Base-by-base conservation (phyloP, 1,284 basidiomycete species). In the Prillingera fragicola region DNA sequence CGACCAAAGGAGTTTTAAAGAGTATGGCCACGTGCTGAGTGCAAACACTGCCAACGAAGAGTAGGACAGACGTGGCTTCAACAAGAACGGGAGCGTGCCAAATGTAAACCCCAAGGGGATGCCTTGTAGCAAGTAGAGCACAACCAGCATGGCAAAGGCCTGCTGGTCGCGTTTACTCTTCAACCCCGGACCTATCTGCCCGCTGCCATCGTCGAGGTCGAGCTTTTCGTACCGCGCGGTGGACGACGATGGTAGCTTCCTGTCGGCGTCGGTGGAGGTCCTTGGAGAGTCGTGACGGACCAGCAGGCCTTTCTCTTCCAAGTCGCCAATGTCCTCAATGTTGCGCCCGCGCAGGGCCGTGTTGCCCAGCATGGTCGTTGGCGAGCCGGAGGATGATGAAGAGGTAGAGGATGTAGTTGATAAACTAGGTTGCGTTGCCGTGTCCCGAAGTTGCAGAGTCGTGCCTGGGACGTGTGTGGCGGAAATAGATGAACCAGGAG, bases 1-100 rank as follows among this genome's bases (percentile, higher is more conserved):
- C 19, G 90, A 94, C 94, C 95, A 98, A 52, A 98, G 72, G 43
- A 99, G 75, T 73, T 99, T 99, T 62, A 98, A 80, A 26, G 88
- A 94, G 74, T 98, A 98, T 8, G 95, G 95, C 75, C 97, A 98
- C 50, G 84, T 86, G 45, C 88, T 84, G 33, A 99, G 78, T 38
- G 90, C 87, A 73, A 98, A 97, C 22, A 92, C 81, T 48, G 87
- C 95, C 43, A 99, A 81, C 71, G 97, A 90, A 24, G 90, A 92
- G 75, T 99, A 98, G 33, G 89, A 92, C 48, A 99, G 72, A 69
- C 94, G 85, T 58, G 95, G 84, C 72, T 88, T 85, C 48, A 98
- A 80, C 69, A 98, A 80, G 78, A 96, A 97, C 22, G 95, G 94
- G 25, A 99, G 82, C 24, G 94, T 97, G 52, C 94, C 95, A 48